A percentile compares a stretch with the other conserved stretches of the same genome.
These are phyloP conservation scores for Cladobotryum mycophilum DNA, from an alignment of 2,329 filamentous ascomycete genomes.

Conservation along the genomic window DNA sequence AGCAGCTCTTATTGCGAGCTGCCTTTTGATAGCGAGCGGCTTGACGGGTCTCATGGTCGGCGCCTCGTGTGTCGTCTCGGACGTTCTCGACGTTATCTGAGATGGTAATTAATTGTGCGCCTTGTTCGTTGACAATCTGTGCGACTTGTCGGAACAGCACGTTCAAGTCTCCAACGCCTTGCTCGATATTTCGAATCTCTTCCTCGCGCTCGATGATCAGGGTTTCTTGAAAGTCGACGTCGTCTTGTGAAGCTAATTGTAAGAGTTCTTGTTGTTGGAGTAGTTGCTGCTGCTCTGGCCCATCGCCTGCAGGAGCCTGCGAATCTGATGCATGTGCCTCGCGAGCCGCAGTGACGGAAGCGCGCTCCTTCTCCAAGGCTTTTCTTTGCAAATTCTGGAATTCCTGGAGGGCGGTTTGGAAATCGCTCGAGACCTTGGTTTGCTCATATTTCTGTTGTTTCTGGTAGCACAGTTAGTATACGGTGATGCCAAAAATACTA, in stretches of 20 bases:
- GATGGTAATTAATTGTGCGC: constrained; percentile 80
- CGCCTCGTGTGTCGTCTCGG: constrained; percentile 73
- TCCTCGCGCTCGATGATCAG: constrained; percentile 94
- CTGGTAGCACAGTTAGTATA: constrained; percentile 37
- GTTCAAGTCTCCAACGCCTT: constrained; percentile 90
- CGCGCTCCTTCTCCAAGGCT: constrained; percentile 87
- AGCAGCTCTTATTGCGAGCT: constrained; percentile 90
- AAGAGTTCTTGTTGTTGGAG: constrained; percentile 66
- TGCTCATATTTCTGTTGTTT: constrained; percentile 95
- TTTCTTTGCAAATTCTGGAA: constrained; percentile 89
- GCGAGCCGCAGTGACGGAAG: constrained; percentile 75
- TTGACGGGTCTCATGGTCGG: constrained; percentile 76
- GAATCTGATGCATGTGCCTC: constrained; percentile 64
- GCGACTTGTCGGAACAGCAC: constrained; percentile 97
- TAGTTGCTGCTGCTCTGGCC: constrained; percentile 42
- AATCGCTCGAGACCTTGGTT: constrained; percentile 89
- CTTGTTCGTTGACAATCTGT: constrained; percentile 92
- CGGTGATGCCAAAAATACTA: not conserved
- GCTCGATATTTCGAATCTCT: constrained; percentile 96
- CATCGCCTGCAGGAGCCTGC: constrained; percentile 23
- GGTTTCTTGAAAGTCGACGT: constrained; percentile 95
- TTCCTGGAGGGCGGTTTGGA: constrained; percentile 79
- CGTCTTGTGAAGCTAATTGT: constrained; percentile 80
- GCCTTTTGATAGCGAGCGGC: constrained; percentile 93
- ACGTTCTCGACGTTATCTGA: constrained; percentile 82